Conservation (phyloP, 441 rosid genomes). For the Kokia cookei region DNA sequence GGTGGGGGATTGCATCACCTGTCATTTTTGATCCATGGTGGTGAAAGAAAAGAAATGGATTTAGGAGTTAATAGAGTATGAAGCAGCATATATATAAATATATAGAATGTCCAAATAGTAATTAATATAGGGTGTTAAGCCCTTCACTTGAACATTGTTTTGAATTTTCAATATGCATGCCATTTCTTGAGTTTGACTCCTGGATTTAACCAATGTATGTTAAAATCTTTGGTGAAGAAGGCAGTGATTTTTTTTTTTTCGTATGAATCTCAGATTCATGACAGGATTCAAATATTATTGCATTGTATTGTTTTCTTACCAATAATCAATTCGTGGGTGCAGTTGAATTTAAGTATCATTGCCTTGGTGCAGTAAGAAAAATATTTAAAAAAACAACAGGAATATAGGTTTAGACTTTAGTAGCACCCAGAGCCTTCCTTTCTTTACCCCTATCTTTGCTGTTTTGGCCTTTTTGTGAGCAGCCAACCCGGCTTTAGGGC, state of each 20-base stretch:
- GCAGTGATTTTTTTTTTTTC: too few species aligned
- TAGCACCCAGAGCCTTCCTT: too few species aligned
- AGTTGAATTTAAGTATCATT: too few species aligned
- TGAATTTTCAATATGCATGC: not conserved
- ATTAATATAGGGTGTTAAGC: not conserved
- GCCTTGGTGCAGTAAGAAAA: too few species aligned
- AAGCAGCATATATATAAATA: not conserved
- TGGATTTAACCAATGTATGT: too few species aligned
- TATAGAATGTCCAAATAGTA: not conserved
- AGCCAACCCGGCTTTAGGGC: too few species aligned
- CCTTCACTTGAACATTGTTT: not conserved
- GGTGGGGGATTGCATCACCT: not conserved
- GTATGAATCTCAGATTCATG: not conserved
- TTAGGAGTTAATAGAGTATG: not conserved
- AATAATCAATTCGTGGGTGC: not conserved
- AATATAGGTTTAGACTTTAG: too few species aligned
- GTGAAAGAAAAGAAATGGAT: not conserved
- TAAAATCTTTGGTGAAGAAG: too few species aligned
- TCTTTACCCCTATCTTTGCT: too few species aligned
- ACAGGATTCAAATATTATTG: not conserved
- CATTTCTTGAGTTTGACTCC: not conserved
- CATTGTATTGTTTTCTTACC: not conserved
- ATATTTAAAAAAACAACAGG: too few species aligned
- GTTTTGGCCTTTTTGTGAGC: too few species aligned
- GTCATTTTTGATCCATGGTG: slow-evolving; percentile 1